phyloP scores from a whole-genome alignment of 805 yeast species.

The Candida ipomoeae region DNA sequence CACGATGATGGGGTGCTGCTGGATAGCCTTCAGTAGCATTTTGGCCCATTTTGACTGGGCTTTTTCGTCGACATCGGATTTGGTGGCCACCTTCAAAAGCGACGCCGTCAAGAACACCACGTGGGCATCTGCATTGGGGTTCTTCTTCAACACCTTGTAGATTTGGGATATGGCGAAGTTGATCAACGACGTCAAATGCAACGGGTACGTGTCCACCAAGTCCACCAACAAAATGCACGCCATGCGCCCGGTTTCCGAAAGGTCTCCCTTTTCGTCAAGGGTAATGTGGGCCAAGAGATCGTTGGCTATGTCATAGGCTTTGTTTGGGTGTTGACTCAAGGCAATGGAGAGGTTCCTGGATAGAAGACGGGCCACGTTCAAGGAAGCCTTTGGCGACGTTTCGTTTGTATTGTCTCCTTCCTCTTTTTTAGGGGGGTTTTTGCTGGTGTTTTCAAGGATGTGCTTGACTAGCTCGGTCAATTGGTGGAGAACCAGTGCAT shows the following conservation, averaged over 20 bases:
- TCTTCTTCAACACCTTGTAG: conserved; percentile 37
- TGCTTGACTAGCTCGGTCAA: conserved; percentile 24
- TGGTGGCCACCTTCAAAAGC: conserved; percentile 33
- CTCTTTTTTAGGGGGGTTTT: background rate
- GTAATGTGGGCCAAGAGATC: conserved; percentile 26
- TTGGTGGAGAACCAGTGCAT: conserved; percentile 18
- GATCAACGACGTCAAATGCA: conserved; percentile 33
- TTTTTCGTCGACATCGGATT: conserved; percentile 39
- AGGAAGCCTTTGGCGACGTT: background rate
- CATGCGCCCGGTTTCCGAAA: conserved; percentile 19
- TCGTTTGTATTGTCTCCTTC: background rate
- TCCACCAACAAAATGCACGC: conserved; percentile 34
- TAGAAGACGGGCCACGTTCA: conserved; percentile 25
- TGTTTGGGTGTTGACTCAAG: conserved; percentile 29
- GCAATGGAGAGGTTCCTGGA: conserved; percentile 27
- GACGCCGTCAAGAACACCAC: conserved; percentile 30
- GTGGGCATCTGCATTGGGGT: conserved; percentile 22
- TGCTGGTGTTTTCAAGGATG: conserved; percentile 4
- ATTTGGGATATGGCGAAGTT: conserved; percentile 32
- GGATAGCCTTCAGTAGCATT: conserved; percentile 27
- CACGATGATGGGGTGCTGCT: conserved; percentile 18
- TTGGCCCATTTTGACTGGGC: conserved; percentile 33
- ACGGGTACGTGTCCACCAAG: conserved; percentile 34
- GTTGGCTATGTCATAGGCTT: conserved; percentile 37
- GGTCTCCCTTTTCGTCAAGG: conserved; percentile 16